Evolutionary conservation across 345 rosid genomes (phyloP), one percentile per base, ranked within the genome.

Genomic region (Draba incana): DNA sequence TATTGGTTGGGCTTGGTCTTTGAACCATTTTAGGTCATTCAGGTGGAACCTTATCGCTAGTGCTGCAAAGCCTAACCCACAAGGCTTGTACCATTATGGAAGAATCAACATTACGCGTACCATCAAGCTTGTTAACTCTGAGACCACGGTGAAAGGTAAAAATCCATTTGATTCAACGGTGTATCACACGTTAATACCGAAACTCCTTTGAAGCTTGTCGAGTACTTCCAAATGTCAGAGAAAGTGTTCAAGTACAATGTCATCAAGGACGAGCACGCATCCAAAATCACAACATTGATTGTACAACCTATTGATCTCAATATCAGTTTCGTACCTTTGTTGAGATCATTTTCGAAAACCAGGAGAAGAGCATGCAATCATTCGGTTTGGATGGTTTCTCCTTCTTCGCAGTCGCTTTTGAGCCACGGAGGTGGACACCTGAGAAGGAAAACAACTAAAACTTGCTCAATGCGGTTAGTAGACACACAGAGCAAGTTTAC

Each of bases 281-380:
- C 54, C 6, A 45, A 76, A 6, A 62, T 53, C 33, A 16, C 61
- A 5, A 10, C 69, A 13, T 58, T 84, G 52, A 62, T 54, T 0
- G 0, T 79, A 8, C 10, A 54, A n/a, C 84, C 90, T 8, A 84
- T 84, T 57, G 88, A 87, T 5, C 48, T 76, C 15, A 85, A 83
- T 76, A 28, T 73, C 47, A 88, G 91, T 35, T 83, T 79, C 84
- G 89, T n/a, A 79, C 72, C 66, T 88, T 86, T 24, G 76, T 88
- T 0, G 97, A 91, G 73, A 70, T 91, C 61, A 83, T 91, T 61
- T 77, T 91, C 10, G 96, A 91, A 84, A 91, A 91, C 78, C 83
- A 28, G 2, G 92, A 85, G 72, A 85, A 77, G 48, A 82, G 71
- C 69, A 65, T 90, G 35, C 89, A 90, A 23, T 84, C 95, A 0